Base-by-base conservation (phyloP, 257 asterid genomes). In the Nicotiana benthamiana region DNA sequence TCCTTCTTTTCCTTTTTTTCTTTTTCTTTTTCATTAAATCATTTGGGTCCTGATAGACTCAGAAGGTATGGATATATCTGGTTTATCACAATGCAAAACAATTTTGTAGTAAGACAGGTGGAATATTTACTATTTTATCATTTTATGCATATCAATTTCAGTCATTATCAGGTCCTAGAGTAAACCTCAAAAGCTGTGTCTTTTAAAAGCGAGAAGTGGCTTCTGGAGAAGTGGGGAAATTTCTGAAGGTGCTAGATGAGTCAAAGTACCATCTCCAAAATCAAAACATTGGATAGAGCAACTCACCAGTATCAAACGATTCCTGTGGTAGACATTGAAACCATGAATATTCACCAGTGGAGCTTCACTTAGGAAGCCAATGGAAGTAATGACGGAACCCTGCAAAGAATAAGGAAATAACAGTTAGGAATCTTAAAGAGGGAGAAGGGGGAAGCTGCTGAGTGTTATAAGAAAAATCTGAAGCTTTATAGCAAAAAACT, bases 241-340 rank as follows among this genome's bases (percentile, higher is more conserved):
- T 70, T 68, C 34, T 70, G 12, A 70, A 70, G n/a, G 77, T 70
- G 77, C 24, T 20, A 70, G 36, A 40, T n/a, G 24, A 43, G 56
- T 52, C 56, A 43, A 43, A 46, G 22, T 34, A 72, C 22, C 78
- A 72, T 46, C 46, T 0, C 24, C 40, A 46, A 72, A 70, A 72
- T 46, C 40, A 24, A 72, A 68, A 72, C 13, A 46, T 32, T 46
- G 61, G 67, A 82, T 53, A 83, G 80, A 80, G 81, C 79, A 79
- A 84, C 82, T 88, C 79, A 95, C 99, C 97, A 95, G 80, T 87
- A 95, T 92, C 86, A 95, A 86, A 85, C 99, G 92, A 80, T 95
- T 95, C 91, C 89, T 95, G 89, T 95, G 97, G 91, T 95, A 95
- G 86, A 95, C 97, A 87, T 93, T 95, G 87, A 95, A 95, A 85